Evolutionary conservation across 1,139 yeast species (phyloP).

Genomic region (Debaryomycetaceae sp.): DNA sequence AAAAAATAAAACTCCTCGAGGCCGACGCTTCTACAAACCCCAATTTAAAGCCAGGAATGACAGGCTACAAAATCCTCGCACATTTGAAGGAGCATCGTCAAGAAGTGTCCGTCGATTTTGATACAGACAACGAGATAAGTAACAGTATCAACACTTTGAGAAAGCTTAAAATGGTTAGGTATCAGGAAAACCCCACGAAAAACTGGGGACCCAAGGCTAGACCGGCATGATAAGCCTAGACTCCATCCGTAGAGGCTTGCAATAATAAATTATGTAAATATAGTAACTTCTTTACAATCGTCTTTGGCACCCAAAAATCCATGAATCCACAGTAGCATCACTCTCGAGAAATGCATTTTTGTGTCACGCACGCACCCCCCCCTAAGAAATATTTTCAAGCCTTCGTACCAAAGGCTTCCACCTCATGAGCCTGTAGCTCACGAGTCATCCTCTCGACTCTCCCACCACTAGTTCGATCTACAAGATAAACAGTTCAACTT

Average conservation of each 20-base stretch:
- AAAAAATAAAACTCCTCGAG: conserved; percentile 23
- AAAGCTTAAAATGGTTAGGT: conserved; percentile 76
- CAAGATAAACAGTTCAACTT: background rate
- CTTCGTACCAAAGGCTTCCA: too few relatives aligned
- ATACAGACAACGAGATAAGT: conserved; percentile 50
- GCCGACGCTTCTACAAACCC: conserved; percentile 28
- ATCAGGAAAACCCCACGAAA: conserved; percentile 86
- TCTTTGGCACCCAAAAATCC: too few relatives aligned
- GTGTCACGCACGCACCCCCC: background rate
- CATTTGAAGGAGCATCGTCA: conserved; percentile 23
- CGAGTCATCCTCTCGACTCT: too few relatives aligned
- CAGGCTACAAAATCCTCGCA: conserved; percentile 63
- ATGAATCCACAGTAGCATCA: background rate
- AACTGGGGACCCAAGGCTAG: conserved; percentile 96
- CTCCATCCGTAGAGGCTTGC: background rate
- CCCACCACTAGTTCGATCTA: background rate
- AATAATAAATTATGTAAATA: background rate
- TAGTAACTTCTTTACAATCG: conserved; percentile 1
- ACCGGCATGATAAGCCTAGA: too few relatives aligned
- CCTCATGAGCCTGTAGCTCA: too few relatives aligned
- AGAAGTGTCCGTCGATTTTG: conserved; percentile 43
- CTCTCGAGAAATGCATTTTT: background rate
- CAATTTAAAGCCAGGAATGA: conserved; percentile 39
- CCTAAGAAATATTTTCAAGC: too few relatives aligned
- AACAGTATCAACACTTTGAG: conserved; percentile 57